Percentiles rank a stretch among this genome's conserved stretches.
phyloP scores from a whole-genome alignment of 176 grass and related monocot species.

The Themeda triandra region DNA sequence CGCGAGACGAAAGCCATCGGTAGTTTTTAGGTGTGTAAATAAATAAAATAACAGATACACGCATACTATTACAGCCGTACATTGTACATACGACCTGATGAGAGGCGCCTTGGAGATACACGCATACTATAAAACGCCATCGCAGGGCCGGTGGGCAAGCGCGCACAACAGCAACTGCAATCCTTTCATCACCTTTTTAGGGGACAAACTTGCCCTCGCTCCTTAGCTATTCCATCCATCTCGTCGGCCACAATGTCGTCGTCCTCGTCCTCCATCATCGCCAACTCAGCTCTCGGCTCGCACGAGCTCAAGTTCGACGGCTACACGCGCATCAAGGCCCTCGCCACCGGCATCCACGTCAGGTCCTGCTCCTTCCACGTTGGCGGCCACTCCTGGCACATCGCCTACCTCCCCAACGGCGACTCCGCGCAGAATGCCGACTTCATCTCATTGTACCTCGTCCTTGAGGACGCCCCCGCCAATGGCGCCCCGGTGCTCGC shows the following conservation, averaged over 20 bases:
- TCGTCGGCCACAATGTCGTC: background rate
- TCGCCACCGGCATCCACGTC: conserved; percentile 18
- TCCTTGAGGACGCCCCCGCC: background rate
- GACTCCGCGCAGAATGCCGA: background rate
- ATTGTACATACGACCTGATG: too few relatives aligned
- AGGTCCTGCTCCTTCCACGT: conserved; percentile 18
- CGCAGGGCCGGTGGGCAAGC: background rate
- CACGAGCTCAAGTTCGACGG: conserved; percentile 23
- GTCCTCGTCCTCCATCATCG: background rate
- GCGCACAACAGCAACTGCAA: background rate
- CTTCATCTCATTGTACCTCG: conserved; percentile 19
- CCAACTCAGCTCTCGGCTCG: background rate
- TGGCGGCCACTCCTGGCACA: conserved; percentile 24
- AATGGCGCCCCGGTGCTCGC: background rate
- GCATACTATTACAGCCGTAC: too few relatives aligned
- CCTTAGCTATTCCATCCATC: background rate
- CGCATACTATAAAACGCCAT: background rate
- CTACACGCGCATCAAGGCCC: conserved; percentile 17
- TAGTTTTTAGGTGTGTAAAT: too few relatives aligned
- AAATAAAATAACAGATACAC: too few relatives aligned
- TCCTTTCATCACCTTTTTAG: background rate
- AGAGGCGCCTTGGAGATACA: too few relatives aligned
- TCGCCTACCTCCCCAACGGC: conserved; percentile 39
- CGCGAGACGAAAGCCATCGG: too few relatives aligned
- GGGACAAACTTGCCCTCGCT: background rate